Evolutionary conservation across 176 grass and related monocot genomes (phyloP), one percentile per base, ranked within the genome.

Genomic region (Juncus inflexus): DNA sequence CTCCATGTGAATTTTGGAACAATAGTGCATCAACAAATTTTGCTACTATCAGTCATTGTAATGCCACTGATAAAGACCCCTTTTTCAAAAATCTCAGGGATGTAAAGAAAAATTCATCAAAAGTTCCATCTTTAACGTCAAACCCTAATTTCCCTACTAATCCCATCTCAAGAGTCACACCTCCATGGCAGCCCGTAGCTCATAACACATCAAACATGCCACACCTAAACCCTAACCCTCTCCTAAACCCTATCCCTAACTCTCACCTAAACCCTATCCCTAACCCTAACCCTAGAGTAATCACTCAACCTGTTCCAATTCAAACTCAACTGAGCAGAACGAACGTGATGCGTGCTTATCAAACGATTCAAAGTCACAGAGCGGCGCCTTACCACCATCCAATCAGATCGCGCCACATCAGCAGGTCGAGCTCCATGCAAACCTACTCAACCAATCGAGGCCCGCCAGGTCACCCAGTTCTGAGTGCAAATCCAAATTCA

Each of bases 1-100:
- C 95, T 75, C 95, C 95, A 60, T 99, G 95, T 66, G 80, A 9
- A 50, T 86, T 78, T 41, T 99, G 95, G 95, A 83, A 83, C 74
- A 80, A 70, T 16, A 79, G 76, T 69, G 52, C 54, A 10, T 55
- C 42, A 12, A 9, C 40, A 57, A 63, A n/a, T 19, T 28, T 28
- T 0, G 19, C 19, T 28, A 28, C 19, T 28, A 28, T 28, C 19
- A 77, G 89, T 74, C 95, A 99, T 77, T 99, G 95, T 3, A 74
- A 99, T 76, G 85, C 95, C 65, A 94, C 80, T 3, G 89, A 99
- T 66, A 90, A 94, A 80, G 78, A 81, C 51, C 12, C 38, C 51
- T 77, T 40, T 42, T 99, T 88, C 89, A 87, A 70, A 78, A 9
- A 42, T 45, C 43, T 82, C 19, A 92, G 95, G 62, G 73, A 85